phyloP scores from a whole-genome alignment of 225 moss, liverwort and hornwort genomes.

The Polytrichum commune region DNA sequence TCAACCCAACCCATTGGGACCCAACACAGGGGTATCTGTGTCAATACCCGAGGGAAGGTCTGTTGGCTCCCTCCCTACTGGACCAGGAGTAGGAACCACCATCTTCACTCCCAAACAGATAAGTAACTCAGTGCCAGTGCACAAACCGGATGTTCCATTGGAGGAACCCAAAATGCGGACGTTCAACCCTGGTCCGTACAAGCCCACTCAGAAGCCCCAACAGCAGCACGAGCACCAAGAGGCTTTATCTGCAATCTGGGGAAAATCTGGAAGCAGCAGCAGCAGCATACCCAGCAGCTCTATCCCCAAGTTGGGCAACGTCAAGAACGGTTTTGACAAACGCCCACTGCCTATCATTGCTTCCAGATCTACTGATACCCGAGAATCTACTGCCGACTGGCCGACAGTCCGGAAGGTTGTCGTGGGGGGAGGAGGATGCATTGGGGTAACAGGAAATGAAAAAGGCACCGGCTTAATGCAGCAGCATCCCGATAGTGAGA shows the following conservation, averaged over 20 bases:
- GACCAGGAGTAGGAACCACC: conserved; percentile 4
- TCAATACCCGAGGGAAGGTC: conserved; percentile 6
- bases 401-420: conserved; percentile 19
- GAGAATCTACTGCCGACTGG: conserved; percentile 31
- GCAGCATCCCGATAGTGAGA: conserved; percentile 30
- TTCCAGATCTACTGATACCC: conserved; percentile 8
- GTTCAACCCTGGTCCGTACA: conserved; percentile 61
- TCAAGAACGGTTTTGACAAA: conserved; percentile 7
- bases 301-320: conserved; percentile 9
- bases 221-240: conserved; percentile 33
- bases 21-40: conserved; percentile 14
- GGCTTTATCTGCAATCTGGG: conserved; percentile 14
- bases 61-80: conserved; percentile 3
- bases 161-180: conserved; percentile 33
- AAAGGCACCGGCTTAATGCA: conserved; percentile 33
- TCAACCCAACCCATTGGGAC: neutral
- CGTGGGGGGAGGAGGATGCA: conserved; percentile 14
- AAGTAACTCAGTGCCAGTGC: conserved; percentile 3
- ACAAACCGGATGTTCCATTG: conserved; percentile 16
- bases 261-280: conserved; percentile 3
- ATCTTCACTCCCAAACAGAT: conserved; percentile 10
- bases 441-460: conserved; percentile 23
- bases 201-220: conserved; percentile 23
- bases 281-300: too few species aligned
- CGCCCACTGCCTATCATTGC: too few species aligned